Evolutionary conservation across 192 early-diverging fungal species (phyloP), one percentile per base, ranked within the genome.

Genomic region (Mortierella claussenii): DNA sequence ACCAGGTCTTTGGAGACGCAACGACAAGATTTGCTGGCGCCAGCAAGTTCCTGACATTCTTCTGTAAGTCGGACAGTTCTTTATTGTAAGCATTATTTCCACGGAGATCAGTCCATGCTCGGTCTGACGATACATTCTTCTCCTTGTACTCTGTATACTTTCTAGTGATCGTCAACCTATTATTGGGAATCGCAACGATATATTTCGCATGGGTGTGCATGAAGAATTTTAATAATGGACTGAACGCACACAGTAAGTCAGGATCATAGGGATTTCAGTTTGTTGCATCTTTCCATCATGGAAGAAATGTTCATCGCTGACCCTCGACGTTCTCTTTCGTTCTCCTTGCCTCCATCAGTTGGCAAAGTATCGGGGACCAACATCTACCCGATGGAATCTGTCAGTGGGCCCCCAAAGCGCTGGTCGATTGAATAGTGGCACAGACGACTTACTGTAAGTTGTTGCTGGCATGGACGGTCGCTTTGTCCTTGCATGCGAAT

Each of bases 181-280:
- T 81, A 0, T 54, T 88, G 13, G 82, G 83, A 27, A 54, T 84
- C 34, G 66, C 79, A 59, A 74, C 69, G n/a, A 46, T 68, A 18
- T 55, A 83, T 50, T 49, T 58, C 27, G 59, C 87, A 12, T 71
- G 83, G 37, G 52, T 83, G 18, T 93, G 91, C 60, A 82, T 85
- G 65, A 70, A 78, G 36, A 92, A 91, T 75, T 93, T 93, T 69
- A 87, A 90, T 53, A 79, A 87, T 30, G 92, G 92, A 5, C 68
- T 93, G 44, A 89, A 88, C 65, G 86, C 86, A 59, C 90, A 92
- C 51, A 83, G 86, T 88, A 82, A 81, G 84, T 75, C 2, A 13
- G 8, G 1, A 36, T 21, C 2, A 11, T 5, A 10, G 15, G 30
- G 9, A 2, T 53, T 31, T 4, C n/a, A 28, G 7, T 52, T 52